Percentiles rank a stretch among this genome's conserved stretches.
phyloP scores from a whole-genome alignment of 768 basidiomycete species.

The Kwoniella heveanensis region DNA sequence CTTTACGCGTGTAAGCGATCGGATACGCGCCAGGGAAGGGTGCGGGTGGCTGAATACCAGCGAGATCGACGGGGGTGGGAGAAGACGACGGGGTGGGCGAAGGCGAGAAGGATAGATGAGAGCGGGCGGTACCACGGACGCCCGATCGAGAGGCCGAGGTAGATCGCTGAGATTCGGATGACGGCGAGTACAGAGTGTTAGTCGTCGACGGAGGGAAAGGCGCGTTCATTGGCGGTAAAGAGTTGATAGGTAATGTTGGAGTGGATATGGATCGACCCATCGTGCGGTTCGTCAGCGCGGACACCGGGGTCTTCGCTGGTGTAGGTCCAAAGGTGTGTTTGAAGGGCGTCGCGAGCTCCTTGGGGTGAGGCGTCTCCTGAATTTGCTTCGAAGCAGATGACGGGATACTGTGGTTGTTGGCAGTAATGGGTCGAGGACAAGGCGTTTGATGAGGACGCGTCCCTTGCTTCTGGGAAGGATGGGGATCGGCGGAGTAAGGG shows the following conservation, averaged over 20 bases:
- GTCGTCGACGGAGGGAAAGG: conserved; percentile 1
- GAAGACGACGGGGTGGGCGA: conserved; percentile 22
- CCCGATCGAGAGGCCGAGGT: conserved; percentile 14
- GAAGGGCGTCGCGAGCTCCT: conserved; percentile 8
- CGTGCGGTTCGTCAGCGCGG: conserved; percentile 11
- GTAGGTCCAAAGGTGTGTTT: conserved; percentile 9
- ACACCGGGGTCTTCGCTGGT: conserved; percentile 12
- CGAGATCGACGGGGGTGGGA: conserved; percentile 18
- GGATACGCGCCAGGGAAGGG: conserved; percentile 31
- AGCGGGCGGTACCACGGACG: not conserved
- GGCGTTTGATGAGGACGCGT: conserved; percentile 18
- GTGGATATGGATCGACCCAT: conserved; percentile 28
- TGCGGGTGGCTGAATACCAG: conserved; percentile 32
- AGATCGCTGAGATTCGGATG: conserved; percentile 16
- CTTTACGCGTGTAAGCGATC: conserved; percentile 23
- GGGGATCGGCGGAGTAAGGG: not conserved
- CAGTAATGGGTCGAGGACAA: conserved; percentile 12
- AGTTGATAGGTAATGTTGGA: conserved; percentile 10
- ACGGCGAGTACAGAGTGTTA: conserved; percentile 17
- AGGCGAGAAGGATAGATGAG: conserved; percentile 14
- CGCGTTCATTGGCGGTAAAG: conserved; percentile 5
- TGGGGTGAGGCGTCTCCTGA: conserved; percentile 1
- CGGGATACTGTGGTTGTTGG: not conserved
- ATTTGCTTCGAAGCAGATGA: conserved; percentile 4
- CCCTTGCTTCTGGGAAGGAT: not conserved